These are phyloP conservation scores for Zygosaccharomyces sapae DNA, from an alignment of 1,139 yeast genomes.

Conservation along the genomic window DNA sequence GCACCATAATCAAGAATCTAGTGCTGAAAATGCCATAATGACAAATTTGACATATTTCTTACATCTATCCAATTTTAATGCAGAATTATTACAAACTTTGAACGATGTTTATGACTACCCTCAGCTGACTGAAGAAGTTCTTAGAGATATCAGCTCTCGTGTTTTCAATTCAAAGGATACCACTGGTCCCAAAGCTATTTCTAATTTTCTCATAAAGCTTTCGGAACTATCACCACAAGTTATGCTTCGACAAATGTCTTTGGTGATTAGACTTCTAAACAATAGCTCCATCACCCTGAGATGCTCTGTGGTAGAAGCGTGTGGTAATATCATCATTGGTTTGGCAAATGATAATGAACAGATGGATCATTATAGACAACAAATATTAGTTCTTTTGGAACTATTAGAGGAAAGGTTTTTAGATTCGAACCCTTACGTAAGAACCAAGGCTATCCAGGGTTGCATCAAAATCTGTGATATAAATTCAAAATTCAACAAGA, in stretches of 20 bases:
- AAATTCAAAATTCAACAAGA: constrained; percentile 57
- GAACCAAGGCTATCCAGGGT: constrained; percentile 82
- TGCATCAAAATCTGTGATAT: constrained; percentile 61
- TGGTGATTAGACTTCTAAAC: constrained; percentile 70
- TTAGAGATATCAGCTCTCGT: constrained; percentile 71
- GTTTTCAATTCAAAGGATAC: constrained; percentile 77
- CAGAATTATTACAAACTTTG: constrained; percentile 65
- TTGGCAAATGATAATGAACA: constrained; percentile 50
- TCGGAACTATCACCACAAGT: constrained; percentile 72
- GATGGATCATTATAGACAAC: constrained; percentile 47
- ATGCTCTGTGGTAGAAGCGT: constrained; percentile 84
- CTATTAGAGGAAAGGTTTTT: constrained; percentile 70
- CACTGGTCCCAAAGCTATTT: constrained; percentile 80
- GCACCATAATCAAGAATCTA: constrained; percentile 63
- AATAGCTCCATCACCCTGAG: constrained; percentile 76
- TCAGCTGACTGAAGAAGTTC: constrained; percentile 70
- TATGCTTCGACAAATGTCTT: constrained; percentile 71
- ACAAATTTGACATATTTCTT: constrained; percentile 79
- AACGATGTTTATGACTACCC: constrained; percentile 63
- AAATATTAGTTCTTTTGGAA: constrained; percentile 61
- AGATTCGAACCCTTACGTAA: constrained; percentile 82
- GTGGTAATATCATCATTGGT: constrained; percentile 71
- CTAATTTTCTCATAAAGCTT: constrained; percentile 65
- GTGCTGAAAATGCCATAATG: constrained; percentile 70
- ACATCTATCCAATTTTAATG: constrained; percentile 73